These are phyloP conservation scores for Samsoniella hepiali DNA, from an alignment of 2,329 filamentous ascomycete genomes.

Conservation along the genomic window DNA sequence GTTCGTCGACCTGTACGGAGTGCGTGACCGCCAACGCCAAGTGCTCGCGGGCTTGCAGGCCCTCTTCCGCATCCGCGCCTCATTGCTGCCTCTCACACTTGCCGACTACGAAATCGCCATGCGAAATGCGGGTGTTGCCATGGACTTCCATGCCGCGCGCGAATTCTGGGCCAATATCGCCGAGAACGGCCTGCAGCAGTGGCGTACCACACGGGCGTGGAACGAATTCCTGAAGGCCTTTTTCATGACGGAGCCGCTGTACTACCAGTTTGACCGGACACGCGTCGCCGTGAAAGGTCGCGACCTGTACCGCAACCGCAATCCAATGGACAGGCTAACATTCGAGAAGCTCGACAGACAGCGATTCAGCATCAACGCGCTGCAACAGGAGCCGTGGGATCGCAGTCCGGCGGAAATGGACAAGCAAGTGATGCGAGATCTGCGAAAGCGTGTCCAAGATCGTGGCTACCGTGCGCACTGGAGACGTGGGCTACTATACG, in stretches of 20 bases:
- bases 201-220: conserved; percentile 36
- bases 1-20: conserved; percentile 42
- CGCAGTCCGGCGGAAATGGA: conserved; percentile 24
- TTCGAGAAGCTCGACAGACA: conserved; percentile 31
- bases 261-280: conserved; percentile 44
- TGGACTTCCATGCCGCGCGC: conserved; percentile 35
- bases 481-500: conserved; percentile 24
- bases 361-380: conserved; percentile 29
- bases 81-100: conserved; percentile 29
- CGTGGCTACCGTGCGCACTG: conserved; percentile 31
- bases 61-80: conserved; percentile 34
- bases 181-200: conserved; percentile 25
- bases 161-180: conserved; percentile 36
- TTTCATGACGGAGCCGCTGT: conserved; percentile 45
- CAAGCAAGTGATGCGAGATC: conserved; percentile 28
- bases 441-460: conserved; percentile 27
- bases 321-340: conserved; percentile 18
- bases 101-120: conserved; percentile 46
- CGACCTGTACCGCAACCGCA: conserved; percentile 31
- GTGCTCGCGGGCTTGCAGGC: conserved; percentile 36
- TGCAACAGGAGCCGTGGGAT: conserved; percentile 31
- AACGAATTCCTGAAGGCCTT: conserved; percentile 47
- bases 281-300: conserved; percentile 40
- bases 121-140: conserved; percentile 45
- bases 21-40: conserved; percentile 39